phyloP scores from a whole-genome alignment of 257 asterid species.

The Solanum chmielewskii region DNA sequence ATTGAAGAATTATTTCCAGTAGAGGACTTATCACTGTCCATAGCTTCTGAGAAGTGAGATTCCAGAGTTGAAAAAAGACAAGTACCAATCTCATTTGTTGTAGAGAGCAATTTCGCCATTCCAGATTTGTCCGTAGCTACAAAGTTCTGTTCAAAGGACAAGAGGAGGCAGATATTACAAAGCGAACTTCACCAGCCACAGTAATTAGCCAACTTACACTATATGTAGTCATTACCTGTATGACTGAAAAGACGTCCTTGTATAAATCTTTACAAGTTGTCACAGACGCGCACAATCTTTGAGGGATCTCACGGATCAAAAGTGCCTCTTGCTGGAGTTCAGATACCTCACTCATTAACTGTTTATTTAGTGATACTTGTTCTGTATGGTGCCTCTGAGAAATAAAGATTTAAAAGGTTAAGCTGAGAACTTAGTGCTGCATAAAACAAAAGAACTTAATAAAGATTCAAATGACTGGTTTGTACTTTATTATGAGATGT shows the following conservation, averaged over 20 bases:
- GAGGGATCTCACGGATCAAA: conserved; percentile 41
- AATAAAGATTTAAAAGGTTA: conserved; percentile 8
- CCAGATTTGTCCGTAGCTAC: conserved; percentile 49
- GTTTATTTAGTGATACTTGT: conserved; percentile 38
- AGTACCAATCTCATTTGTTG: conserved; percentile 56
- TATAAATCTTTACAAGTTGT: conserved; percentile 47
- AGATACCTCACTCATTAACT: conserved; percentile 40
- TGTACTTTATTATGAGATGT: neutral
- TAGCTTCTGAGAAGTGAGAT: conserved; percentile 37
- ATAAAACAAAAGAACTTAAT: neutral
- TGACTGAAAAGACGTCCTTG: conserved; percentile 39
- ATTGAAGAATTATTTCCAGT: conserved; percentile 15
- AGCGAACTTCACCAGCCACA: neutral
- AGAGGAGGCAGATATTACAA: neutral
- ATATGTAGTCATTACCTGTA: conserved; percentile 38
- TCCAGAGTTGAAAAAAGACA: conserved; percentile 60
- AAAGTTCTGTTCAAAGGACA: conserved; percentile 31
- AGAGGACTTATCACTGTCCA: conserved; percentile 24
- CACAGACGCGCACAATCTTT: conserved; percentile 39
- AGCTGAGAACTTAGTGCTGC: neutral
- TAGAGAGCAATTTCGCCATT: conserved; percentile 44
- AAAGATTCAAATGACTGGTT: neutral
- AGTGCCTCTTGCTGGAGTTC: conserved; percentile 52
- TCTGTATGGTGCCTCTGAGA: conserved; percentile 46
- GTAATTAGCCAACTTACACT: neutral